Evolutionary conservation across 2,329 filamentous ascomycete species (phyloP), one percentile per base, ranked within the genome.

Genomic region (Xylaria sp.): DNA sequence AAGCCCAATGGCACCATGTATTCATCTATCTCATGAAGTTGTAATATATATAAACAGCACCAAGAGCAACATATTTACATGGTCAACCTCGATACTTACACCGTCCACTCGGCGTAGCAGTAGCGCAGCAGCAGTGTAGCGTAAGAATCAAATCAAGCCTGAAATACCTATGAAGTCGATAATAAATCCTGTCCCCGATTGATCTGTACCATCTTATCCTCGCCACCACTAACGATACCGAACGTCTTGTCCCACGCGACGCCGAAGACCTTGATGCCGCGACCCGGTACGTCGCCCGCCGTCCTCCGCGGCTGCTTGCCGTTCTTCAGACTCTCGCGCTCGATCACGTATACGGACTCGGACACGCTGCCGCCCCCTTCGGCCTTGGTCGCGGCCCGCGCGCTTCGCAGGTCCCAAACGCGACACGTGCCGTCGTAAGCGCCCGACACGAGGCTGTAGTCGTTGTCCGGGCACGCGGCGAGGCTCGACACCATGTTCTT

Each of bases 201-300:
- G 69, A 99, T 90, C 84, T 99, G 96, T 76, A 99, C 90, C 83
- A 89, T 90, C 84, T 96, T 97, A 79, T 99, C 96, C 86, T 98
- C 94, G 18, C 95, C 94, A 52, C 86, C 94, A 77, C 93, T 97
- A 54, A 98, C 92, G 78, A 99, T 95, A 1, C 96, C 97, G 78
- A 97, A 89, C 7, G 90, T 88, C 79, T 86, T 85, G 80, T 98
- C 93, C 96, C 96, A 99, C 68, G 86, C 88, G 5, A 98, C 92
- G 41, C 89, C 88, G 80, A 98, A 93, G 58, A 99, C 94, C 87
- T 98, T 98, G 71, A 91, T 89, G 28, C 94, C 94, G 69, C 96
- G 93, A 1, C 94, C 94, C 8, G 89, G 91, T 50, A 90, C 85
- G 18, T 80, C 78, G 66, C 73, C 67, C 10, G 66, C 63, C 3